A percentile compares a stretch with the other conserved stretches of the same genome.
Evolutionary conservation across 1,284 basidiomycete genomes (phyloP).

Genomic region (Fomes fomentarius): DNA sequence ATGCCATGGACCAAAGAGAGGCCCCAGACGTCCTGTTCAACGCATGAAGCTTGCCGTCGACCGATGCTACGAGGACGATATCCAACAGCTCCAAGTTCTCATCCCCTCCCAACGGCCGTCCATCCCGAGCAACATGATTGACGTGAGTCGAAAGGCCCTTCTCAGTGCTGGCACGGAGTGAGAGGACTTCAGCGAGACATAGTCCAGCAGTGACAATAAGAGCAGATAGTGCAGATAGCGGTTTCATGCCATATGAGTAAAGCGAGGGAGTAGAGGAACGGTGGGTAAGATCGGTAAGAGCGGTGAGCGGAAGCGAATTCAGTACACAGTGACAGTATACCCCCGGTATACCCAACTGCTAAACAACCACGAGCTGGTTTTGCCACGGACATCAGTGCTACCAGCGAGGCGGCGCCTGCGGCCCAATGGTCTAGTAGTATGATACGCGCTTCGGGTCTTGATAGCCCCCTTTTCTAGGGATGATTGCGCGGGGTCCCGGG

Average conservation of each 20-base stretch:
- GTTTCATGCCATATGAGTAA: slow-evolving; percentile 33
- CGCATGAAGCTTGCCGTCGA: slow-evolving; percentile 91
- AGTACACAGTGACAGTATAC: neutral
- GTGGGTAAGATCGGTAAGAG: neutral
- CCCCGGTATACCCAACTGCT: too few species aligned
- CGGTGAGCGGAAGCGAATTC: slow-evolving; percentile 1
- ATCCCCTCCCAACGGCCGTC: slow-evolving; percentile 8
- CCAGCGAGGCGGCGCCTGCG: neutral
- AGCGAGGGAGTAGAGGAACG: neutral
- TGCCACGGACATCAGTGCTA: neutral
- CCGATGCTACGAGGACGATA: slow-evolving; percentile 81
- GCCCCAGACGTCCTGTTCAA: slow-evolving; percentile 81
- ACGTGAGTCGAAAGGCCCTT: slow-evolving; percentile 32
- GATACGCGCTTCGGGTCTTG: slow-evolving; percentile 21
- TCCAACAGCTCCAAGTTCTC: slow-evolving; percentile 68
- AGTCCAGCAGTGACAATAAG: slow-evolving; percentile 28
- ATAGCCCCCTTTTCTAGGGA: neutral
- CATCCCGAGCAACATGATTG: slow-evolving; percentile 20
- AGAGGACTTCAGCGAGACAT: slow-evolving; percentile 33
- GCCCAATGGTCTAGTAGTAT: slow-evolving; percentile 26
- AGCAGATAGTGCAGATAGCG: slow-evolving; percentile 24
- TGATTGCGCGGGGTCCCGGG: slow-evolving; percentile 22
- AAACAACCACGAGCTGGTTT: too few species aligned
- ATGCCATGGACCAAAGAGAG: slow-evolving; percentile 81
- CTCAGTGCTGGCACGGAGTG: slow-evolving; percentile 19